Conservation (phyloP, 1,284 basidiomycete genomes). For the Sporisorium scitamineum region DNA sequence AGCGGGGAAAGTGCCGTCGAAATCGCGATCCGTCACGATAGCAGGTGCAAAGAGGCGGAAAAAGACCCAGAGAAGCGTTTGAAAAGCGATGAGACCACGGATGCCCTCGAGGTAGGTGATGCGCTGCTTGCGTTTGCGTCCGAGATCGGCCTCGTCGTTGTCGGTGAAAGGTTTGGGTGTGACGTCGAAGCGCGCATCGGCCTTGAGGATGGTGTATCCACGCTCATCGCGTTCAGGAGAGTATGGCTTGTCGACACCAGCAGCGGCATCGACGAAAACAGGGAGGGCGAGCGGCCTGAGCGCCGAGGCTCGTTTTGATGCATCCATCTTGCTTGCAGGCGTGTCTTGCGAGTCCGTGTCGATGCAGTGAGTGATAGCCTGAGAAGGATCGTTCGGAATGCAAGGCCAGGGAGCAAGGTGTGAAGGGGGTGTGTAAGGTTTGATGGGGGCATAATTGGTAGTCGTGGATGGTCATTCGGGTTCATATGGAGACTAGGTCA, state of each 20-base stretch:
- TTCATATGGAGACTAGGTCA: neutral
- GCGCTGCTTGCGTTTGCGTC: constrained; percentile 38
- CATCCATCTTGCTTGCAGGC: constrained; percentile 17
- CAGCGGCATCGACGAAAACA: constrained; percentile 38
- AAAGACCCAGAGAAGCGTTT: constrained; percentile 57
- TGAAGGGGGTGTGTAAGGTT: neutral
- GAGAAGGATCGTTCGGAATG: neutral
- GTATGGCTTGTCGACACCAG: constrained; percentile 33
- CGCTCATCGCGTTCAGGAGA: constrained; percentile 38
- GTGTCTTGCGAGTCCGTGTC: neutral
- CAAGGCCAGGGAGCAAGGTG: neutral
- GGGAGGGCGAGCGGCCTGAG: constrained; percentile 36
- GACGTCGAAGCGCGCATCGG: constrained; percentile 43
- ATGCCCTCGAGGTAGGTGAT: constrained; percentile 51
- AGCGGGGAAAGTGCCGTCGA: constrained; percentile 46
- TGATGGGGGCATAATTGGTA: neutral
- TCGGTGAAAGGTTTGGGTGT: constrained; percentile 42
- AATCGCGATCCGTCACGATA: constrained; percentile 48
- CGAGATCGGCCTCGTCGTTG: constrained; percentile 39
- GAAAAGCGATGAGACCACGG: constrained; percentile 52
- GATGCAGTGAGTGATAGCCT: neutral
- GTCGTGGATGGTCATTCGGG: too few species aligned
- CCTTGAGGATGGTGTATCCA: constrained; percentile 45
- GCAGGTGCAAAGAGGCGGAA: constrained; percentile 58
- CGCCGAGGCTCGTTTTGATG: constrained; percentile 23